Conservation (phyloP, 2,329 filamentous ascomycete species). For the Meredithiella fracta region DNA sequence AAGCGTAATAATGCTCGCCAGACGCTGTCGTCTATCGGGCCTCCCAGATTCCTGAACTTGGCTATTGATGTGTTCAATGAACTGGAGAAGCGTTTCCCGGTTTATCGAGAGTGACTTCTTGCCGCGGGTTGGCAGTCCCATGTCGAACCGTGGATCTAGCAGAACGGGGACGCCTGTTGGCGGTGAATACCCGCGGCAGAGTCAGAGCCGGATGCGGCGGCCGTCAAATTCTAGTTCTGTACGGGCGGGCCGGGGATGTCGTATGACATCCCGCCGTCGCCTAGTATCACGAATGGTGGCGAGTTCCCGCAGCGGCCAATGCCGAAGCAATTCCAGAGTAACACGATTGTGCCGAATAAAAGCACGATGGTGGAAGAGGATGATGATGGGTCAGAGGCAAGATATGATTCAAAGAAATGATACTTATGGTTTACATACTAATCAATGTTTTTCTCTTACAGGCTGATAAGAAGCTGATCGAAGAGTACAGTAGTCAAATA, state of each 20-base stretch:
- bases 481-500: slow-evolving; percentile 55
- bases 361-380: slow-evolving; percentile 96
- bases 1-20: slow-evolving; percentile 97
- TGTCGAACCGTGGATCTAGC: slow-evolving; percentile 45
- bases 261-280: slow-evolving; percentile 42
- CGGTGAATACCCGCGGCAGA: slow-evolving; percentile 35
- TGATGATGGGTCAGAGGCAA: slow-evolving; percentile 45
- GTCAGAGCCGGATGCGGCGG: slow-evolving; percentile 36
- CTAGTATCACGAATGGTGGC: slow-evolving; percentile 36
- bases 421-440: neutral
- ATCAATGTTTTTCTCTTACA: neutral
- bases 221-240: slow-evolving; percentile 49
- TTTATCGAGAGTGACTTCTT: slow-evolving; percentile 56
- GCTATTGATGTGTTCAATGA: slow-evolving; percentile 95
- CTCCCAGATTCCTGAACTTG: slow-evolving; percentile 74
- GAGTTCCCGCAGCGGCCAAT: slow-evolving; percentile 55
- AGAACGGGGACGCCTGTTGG: slow-evolving; percentile 47
- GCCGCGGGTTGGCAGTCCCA: slow-evolving; percentile 51
- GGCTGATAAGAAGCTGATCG: slow-evolving; percentile 12
- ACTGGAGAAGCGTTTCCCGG: slow-evolving; percentile 71
- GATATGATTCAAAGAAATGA: slow-evolving; percentile 16
- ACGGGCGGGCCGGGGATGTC: slow-evolving; percentile 23
- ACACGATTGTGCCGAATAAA: slow-evolving; percentile 94
- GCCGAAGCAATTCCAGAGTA: slow-evolving; percentile 82
- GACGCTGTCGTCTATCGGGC: slow-evolving; percentile 77